Percentiles rank a stretch among this genome's conserved stretches.
Evolutionary conservation across 495 filamentous ascomycete genomes (phyloP).

Genomic region (Cercophora samala): DNA sequence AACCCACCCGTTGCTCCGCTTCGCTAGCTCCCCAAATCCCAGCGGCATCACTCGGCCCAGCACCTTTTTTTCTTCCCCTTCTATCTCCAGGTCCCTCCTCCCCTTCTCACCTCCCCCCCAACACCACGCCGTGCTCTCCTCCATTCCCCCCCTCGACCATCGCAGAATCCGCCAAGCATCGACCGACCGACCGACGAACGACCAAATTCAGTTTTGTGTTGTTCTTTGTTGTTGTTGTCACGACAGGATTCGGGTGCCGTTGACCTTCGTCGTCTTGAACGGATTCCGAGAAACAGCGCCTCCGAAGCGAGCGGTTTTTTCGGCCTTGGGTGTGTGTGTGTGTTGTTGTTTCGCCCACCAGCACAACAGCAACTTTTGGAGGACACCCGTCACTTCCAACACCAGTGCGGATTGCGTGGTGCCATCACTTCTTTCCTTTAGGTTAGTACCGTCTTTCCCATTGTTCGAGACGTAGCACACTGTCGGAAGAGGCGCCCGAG

Average conservation of each 20-base stretch:
- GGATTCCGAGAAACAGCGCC: slow-evolving; percentile 15
- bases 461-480: not conserved
- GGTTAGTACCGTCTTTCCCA: slow-evolving; percentile 25
- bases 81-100: slow-evolving; percentile 23
- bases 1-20: slow-evolving; percentile 5
- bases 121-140: slow-evolving; percentile 24
- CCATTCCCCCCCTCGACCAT: slow-evolving; percentile 18
- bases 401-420: slow-evolving; percentile 19
- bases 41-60: slow-evolving; percentile 23
- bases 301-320: slow-evolving; percentile 22
- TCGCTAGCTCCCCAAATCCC: slow-evolving; percentile 19
- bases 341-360: slow-evolving; percentile 20
- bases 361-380: slow-evolving; percentile 14
- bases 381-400: slow-evolving; percentile 19
- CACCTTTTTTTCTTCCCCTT: slow-evolving; percentile 27
- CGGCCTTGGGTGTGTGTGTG: slow-evolving; percentile 23
- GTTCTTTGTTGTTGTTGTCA: slow-evolving; percentile 33
- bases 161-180: slow-evolving; percentile 29
- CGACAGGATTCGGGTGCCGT: slow-evolving; percentile 31
- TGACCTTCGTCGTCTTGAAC: slow-evolving; percentile 28
- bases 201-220: slow-evolving; percentile 44
- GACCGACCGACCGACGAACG: slow-evolving; percentile 36
- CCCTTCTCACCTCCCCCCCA: slow-evolving; percentile 23
- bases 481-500: not conserved
- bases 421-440: slow-evolving; percentile 22